These are phyloP conservation scores for Lachnellula subtilissima DNA, from an alignment of 2,329 filamentous ascomycete species.

Conservation along the genomic window DNA sequence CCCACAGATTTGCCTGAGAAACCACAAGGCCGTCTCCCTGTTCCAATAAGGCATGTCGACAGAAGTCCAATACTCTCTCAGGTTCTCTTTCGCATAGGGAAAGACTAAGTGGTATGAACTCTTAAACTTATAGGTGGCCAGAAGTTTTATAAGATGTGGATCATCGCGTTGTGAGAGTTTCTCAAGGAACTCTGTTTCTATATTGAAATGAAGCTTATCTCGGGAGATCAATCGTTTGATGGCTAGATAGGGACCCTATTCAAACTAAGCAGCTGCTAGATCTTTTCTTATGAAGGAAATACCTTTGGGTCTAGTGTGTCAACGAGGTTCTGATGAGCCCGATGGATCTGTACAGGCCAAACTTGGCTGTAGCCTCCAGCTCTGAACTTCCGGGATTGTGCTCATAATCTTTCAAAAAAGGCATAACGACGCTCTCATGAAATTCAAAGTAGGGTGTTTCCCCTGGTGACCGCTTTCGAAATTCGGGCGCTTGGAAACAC, in stretches of 20 bases:
- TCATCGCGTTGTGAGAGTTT: not conserved
- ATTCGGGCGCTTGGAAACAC: conserved; percentile 1
- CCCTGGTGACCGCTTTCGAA: not conserved
- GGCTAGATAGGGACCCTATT: not conserved
- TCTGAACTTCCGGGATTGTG: not conserved
- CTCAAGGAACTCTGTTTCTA: not conserved
- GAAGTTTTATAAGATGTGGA: conserved; percentile 19
- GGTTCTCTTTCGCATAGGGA: conserved; percentile 19
- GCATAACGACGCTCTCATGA: not conserved
- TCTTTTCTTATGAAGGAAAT: not conserved
- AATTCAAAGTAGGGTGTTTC: not conserved
- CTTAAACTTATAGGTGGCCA: conserved; percentile 18
- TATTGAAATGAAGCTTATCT: not conserved
- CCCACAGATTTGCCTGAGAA: not conserved
- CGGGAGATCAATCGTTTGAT: not conserved
- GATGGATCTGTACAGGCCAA: conserved; percentile 1
- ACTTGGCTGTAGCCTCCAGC: conserved; percentile 6
- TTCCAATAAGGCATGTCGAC: not conserved
- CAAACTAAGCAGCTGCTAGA: not conserved
- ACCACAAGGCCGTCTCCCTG: not conserved
- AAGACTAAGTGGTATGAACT: conserved; percentile 22
- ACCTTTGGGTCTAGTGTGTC: not conserved
- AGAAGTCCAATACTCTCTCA: conserved; percentile 19
- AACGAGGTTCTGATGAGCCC: not conserved
- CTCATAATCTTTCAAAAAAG: conserved; percentile 1